Conservation (phyloP, 1,139 yeast species). For the Nakaseomyces sp. region DNA sequence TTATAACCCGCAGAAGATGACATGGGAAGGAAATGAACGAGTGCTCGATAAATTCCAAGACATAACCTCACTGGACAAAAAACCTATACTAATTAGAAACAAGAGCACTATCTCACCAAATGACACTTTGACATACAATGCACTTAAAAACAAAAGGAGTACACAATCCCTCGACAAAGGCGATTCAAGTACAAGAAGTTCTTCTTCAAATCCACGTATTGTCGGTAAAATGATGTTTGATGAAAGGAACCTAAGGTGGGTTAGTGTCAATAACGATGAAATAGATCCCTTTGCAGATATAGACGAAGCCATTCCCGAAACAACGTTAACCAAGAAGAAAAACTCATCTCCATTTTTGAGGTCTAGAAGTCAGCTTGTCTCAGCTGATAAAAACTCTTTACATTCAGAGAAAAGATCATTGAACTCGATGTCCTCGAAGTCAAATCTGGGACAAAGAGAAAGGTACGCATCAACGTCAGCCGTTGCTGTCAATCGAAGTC, state of each 20-base stretch:
- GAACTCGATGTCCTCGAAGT: not conserved
- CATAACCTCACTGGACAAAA: slow-evolving; percentile 19
- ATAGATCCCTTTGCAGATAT: slow-evolving; percentile 36
- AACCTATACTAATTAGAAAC: slow-evolving; percentile 20
- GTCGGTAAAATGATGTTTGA: slow-evolving; percentile 50
- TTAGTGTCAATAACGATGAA: slow-evolving; percentile 33
- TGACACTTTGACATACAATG: not conserved
- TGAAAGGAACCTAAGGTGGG: slow-evolving; percentile 46
- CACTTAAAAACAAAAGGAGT: slow-evolving; percentile 4
- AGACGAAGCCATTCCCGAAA: slow-evolving; percentile 17
- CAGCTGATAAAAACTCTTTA: slow-evolving; percentile 8
- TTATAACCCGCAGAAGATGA: slow-evolving; percentile 41
- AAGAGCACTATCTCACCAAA: slow-evolving; percentile 8
- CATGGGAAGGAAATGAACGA: slow-evolving; percentile 56
- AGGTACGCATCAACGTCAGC: slow-evolving; percentile 4
- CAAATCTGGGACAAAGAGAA: not conserved
- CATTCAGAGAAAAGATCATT: slow-evolving; percentile 6
- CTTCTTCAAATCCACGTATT: slow-evolving; percentile 21
- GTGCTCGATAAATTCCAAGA: slow-evolving; percentile 40
- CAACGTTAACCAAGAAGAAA: slow-evolving; percentile 9
- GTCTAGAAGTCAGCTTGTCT: slow-evolving; percentile 19
- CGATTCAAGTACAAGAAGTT: not conserved
- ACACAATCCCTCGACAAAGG: not conserved
- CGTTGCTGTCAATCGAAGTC: slow-evolving; percentile 9
- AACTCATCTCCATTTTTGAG: slow-evolving; percentile 19